phyloP scores from a whole-genome alignment of 352 stramenopile species.

The Globisporangium recalcitrans region DNA sequence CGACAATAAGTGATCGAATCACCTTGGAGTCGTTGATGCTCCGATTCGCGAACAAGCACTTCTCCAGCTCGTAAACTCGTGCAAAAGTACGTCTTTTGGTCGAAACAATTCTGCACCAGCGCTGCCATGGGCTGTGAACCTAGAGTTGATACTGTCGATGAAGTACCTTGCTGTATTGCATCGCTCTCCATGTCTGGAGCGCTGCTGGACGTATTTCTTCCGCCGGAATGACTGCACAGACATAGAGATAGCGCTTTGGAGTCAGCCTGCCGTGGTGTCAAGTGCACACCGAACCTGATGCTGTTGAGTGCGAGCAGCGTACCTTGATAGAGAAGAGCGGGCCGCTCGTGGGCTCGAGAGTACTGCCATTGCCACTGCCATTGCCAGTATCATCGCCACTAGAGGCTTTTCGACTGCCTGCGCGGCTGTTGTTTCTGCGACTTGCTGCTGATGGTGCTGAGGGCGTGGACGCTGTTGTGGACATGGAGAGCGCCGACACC shows the following conservation, averaged over 20 bases:
- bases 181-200: neutral
- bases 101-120: slow-evolving; percentile 53
- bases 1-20: slow-evolving; percentile 28
- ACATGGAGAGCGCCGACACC: slow-evolving; percentile 6
- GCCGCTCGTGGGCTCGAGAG: neutral
- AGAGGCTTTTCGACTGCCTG: neutral
- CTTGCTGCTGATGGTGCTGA: neutral
- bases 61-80: slow-evolving; percentile 46
- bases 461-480: neutral
- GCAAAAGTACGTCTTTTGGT: slow-evolving; percentile 73
- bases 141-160: neutral
- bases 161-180: neutral
- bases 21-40: slow-evolving; percentile 41
- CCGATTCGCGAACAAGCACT: slow-evolving; percentile 29
- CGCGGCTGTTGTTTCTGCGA: neutral
- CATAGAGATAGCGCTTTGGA: neutral
- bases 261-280: neutral
- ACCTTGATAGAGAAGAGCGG: slow-evolving; percentile 13
- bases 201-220: slow-evolving; percentile 44
- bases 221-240: slow-evolving; percentile 31
- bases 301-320: too few species aligned
- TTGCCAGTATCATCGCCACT: neutral
- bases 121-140: slow-evolving; percentile 32
- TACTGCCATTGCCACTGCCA: neutral
- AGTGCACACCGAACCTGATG: too few species aligned